phyloP scores from a whole-genome alignment of 148 eudicot species.

The Rhododendron ovatum region DNA sequence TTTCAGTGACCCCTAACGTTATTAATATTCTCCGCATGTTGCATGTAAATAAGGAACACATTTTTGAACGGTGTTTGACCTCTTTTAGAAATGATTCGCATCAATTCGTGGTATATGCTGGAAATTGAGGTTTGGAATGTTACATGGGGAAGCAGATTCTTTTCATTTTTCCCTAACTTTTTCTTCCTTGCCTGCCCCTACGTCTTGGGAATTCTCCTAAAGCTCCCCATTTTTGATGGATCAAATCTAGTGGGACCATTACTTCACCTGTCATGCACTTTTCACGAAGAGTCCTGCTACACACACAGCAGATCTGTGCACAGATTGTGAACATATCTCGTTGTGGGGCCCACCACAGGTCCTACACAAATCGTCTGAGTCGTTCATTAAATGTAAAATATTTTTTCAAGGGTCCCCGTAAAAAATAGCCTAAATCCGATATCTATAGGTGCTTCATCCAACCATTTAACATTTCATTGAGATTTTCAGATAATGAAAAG shows the following conservation, averaged over 20 bases:
- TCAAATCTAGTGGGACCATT: background rate
- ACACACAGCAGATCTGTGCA: no score
- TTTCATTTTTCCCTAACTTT: no score
- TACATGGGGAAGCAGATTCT: background rate
- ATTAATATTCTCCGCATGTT: background rate
- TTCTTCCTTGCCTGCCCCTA: background rate
- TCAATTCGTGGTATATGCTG: background rate
- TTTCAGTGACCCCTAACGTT: no score
- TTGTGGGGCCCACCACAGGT: no score
- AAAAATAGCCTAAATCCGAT: no score
- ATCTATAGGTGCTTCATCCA: no score
- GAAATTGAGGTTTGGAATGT: background rate
- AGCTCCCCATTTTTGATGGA: background rate
- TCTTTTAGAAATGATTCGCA: background rate
- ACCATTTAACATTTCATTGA: no score
- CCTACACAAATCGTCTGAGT: no score
- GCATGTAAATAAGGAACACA: background rate
- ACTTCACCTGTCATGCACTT: background rate
- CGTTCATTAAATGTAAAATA: no score
- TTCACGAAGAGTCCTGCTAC: background rate
- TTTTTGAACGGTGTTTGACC: background rate
- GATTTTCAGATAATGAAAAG: no score
- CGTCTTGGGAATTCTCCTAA: background rate
- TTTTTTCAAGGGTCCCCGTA: no score
- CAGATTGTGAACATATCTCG: no score